Evolutionary conservation across 345 rosid genomes (phyloP).

Genomic region (Eucalyptus sideroxylon): DNA sequence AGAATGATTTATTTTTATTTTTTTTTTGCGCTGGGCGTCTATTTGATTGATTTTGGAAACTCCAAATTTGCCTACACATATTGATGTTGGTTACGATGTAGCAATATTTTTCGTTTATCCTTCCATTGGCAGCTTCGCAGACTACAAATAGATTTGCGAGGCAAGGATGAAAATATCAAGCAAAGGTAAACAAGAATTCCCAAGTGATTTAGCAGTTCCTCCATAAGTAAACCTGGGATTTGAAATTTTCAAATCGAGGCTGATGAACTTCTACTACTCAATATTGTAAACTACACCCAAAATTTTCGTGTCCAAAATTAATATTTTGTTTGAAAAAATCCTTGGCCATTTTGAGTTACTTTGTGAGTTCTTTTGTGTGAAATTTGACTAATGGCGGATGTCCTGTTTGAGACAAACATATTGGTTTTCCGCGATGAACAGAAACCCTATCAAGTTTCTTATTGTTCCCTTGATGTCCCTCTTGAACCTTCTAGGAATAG

Average conservation of each 20-base stretch:
- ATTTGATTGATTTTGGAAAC: too few species aligned
- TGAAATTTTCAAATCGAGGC: not conserved
- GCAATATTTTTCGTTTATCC: too few species aligned
- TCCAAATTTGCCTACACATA: too few species aligned
- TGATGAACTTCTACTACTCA: not conserved
- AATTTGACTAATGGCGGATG: not conserved
- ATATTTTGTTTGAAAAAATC: not conserved
- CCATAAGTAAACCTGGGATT: too few species aligned
- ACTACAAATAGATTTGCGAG: too few species aligned
- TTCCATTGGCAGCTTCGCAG: too few species aligned
- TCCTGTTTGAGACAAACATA: not conserved
- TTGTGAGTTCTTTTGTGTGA: not conserved
- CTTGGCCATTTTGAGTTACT: not conserved
- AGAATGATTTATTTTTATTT: too few species aligned
- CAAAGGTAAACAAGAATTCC: not conserved
- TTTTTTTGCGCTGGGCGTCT: fast-evolving
- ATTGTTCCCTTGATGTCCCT: too few species aligned
- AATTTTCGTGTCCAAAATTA: not conserved
- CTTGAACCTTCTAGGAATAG: not conserved
- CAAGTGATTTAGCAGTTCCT: not conserved
- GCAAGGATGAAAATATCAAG: not conserved
- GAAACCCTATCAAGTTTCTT: not conserved
- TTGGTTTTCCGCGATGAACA: not conserved
- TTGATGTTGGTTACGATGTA: too few species aligned
- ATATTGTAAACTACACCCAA: not conserved